phyloP scores from a whole-genome alignment of 2,329 filamentous ascomycete species.

The Calycina herbarum region DNA sequence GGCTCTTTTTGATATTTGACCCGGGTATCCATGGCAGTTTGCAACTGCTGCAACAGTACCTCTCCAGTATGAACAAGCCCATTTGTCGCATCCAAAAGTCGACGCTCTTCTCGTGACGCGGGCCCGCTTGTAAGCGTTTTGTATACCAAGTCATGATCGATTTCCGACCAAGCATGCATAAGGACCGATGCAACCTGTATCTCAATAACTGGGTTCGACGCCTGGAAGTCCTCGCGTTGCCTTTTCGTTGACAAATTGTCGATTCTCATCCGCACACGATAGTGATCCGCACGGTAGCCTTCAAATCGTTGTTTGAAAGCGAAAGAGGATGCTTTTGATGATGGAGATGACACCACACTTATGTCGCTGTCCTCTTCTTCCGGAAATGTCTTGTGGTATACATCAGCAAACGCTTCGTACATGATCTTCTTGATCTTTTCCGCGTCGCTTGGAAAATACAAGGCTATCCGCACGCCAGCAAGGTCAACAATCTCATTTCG shows the following conservation, averaged over 20 bases:
- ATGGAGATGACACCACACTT: neutral
- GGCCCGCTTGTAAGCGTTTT: constrained; percentile 14
- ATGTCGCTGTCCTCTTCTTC: constrained; percentile 1
- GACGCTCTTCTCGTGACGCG: constrained; percentile 13
- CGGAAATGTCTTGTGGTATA: constrained; percentile 13
- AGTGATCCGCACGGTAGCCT: constrained; percentile 19
- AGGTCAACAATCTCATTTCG: constrained; percentile 20
- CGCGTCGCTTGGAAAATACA: constrained; percentile 20
- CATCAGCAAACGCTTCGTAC: constrained; percentile 12
- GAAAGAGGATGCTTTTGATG: neutral
- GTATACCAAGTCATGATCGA: constrained; percentile 20
- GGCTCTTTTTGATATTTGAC: constrained; percentile 14
- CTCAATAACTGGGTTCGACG: constrained; percentile 16
- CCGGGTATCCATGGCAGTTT: constrained; percentile 12
- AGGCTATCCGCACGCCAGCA: constrained; percentile 20
- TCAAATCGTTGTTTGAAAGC: constrained; percentile 15
- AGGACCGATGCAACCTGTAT: constrained; percentile 17
- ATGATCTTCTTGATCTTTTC: constrained; percentile 21
- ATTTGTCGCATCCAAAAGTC: constrained; percentile 18
- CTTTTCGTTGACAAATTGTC: constrained; percentile 11
- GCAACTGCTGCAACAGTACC: constrained; percentile 15
- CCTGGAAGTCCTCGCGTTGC: constrained; percentile 13
- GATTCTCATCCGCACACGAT: constrained; percentile 17
- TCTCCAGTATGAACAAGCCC: constrained; percentile 20
- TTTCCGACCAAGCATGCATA: constrained; percentile 23